Conservation (phyloP, 164 flowering plant genomes). For the Echeveria elegans region DNA sequence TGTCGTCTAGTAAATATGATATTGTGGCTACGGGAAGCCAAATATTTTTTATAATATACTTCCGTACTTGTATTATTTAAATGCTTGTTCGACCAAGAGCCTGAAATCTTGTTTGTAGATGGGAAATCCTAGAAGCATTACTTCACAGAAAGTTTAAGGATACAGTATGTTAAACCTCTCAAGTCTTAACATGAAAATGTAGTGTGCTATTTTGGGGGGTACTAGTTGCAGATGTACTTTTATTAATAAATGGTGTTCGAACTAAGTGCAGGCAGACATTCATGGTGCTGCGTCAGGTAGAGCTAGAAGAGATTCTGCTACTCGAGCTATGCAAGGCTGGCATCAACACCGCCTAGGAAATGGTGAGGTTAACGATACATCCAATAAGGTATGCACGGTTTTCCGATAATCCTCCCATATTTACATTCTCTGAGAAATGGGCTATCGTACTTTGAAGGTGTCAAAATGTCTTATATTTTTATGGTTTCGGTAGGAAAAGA, state of each 20-base stretch:
- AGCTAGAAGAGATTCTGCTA: conserved; percentile 91
- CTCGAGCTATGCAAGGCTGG: conserved; percentile 99
- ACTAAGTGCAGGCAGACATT: conserved; percentile 26
- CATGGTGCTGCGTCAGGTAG: conserved; percentile 64
- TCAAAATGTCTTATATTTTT: not conserved
- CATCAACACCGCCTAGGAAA: conserved; percentile 72
- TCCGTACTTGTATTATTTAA: not conserved
- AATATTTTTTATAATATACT: not conserved
- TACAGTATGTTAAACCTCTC: too few species aligned
- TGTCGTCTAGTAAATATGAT: not conserved
- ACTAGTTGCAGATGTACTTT: too few species aligned
- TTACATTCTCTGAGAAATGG: not conserved
- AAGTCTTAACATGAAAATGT: not conserved
- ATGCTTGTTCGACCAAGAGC: not conserved
- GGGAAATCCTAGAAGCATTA: not conserved
- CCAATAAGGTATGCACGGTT: conserved; percentile 44
- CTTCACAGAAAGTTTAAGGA: not conserved
- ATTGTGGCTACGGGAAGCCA: not conserved
- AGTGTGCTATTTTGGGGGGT: too few species aligned
- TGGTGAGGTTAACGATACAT: conserved; percentile 80
- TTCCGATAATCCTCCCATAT: not conserved
- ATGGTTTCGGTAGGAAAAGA: conserved; percentile 44
- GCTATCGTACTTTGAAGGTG: not conserved
- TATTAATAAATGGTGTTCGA: not conserved
- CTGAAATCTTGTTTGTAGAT: not conserved